phyloP scores from a whole-genome alignment of 768 basidiomycete species.

The Pisolithus tinctorius region DNA sequence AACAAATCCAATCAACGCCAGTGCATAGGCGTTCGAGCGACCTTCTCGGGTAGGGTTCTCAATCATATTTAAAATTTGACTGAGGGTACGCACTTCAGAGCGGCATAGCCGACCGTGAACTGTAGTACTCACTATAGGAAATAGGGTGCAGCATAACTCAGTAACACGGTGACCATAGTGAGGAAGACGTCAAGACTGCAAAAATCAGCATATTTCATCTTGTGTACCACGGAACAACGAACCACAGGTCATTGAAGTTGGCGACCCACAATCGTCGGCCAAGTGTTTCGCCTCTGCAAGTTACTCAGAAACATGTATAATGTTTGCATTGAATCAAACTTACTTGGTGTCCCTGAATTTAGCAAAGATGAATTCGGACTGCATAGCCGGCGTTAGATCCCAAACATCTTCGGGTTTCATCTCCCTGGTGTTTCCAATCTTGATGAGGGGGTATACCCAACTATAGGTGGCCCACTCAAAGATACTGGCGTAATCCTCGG shows the following conservation, averaged over 20 bases:
- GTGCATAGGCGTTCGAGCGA: constrained; percentile 41
- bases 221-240: neutral
- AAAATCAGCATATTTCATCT: neutral
- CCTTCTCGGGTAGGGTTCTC: constrained; percentile 26
- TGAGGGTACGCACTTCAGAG: neutral
- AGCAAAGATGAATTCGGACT: constrained; percentile 18
- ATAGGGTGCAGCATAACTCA: constrained; percentile 46
- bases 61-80: constrained; percentile 32
- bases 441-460: constrained; percentile 15
- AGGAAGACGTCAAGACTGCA: constrained; percentile 32
- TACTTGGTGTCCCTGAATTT: constrained; percentile 32
- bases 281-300: constrained; percentile 16
- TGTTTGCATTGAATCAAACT: neutral
- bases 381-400: constrained; percentile 17
- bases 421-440: constrained; percentile 33
- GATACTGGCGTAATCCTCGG: constrained; percentile 22
- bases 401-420: constrained; percentile 21
- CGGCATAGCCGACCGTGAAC: neutral
- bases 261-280: constrained; percentile 30
- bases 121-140: constrained; percentile 34
- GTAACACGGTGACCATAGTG: constrained; percentile 36
- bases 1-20: constrained; percentile 40
- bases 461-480: constrained; percentile 18
- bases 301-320: neutral
- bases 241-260: constrained; percentile 35